phyloP scores from a whole-genome alignment of 1,139 yeast genomes.

The Kodamaea arcana region DNA sequence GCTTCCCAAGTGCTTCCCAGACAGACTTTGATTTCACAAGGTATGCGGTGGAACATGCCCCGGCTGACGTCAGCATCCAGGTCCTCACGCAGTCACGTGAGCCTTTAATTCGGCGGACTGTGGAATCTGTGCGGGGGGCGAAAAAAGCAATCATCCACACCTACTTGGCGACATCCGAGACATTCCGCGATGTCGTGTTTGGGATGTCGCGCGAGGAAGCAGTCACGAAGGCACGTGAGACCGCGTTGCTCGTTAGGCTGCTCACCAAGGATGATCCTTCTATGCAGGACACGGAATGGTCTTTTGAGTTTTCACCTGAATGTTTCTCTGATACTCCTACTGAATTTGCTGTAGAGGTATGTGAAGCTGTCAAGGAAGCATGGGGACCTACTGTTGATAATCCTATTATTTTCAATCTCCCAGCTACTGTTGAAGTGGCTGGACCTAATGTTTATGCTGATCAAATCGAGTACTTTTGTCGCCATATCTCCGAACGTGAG shows the following conservation, averaged over 20 bases:
- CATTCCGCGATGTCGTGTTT: slow-evolving; percentile 45
- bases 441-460: slow-evolving; percentile 49
- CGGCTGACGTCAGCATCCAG: slow-evolving; percentile 44
- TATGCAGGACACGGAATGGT: slow-evolving; percentile 41
- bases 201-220: slow-evolving; percentile 41
- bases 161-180: slow-evolving; percentile 46
- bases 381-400: slow-evolving; percentile 43
- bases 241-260: slow-evolving; percentile 37
- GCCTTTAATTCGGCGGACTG: slow-evolving; percentile 41
- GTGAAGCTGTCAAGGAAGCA: slow-evolving; percentile 45
- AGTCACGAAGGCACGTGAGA: slow-evolving; percentile 37
- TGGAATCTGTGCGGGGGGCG: slow-evolving; percentile 46
- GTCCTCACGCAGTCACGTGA: slow-evolving; percentile 47
- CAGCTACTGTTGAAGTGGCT: slow-evolving; percentile 49
- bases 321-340: slow-evolving; percentile 44
- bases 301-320: slow-evolving; percentile 45
- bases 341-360: slow-evolving; percentile 41
- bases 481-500: slow-evolving; percentile 39
- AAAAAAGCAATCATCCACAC: slow-evolving; percentile 46
- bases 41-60: slow-evolving; percentile 45
- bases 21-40: slow-evolving; percentile 48
- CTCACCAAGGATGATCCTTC: slow-evolving; percentile 42
- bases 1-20: slow-evolving; percentile 48
- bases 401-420: slow-evolving; percentile 46
- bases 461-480: slow-evolving; percentile 46